These are phyloP conservation scores for Passiflora organensis DNA, from an alignment of 345 rosid species.

Conservation along the genomic window DNA sequence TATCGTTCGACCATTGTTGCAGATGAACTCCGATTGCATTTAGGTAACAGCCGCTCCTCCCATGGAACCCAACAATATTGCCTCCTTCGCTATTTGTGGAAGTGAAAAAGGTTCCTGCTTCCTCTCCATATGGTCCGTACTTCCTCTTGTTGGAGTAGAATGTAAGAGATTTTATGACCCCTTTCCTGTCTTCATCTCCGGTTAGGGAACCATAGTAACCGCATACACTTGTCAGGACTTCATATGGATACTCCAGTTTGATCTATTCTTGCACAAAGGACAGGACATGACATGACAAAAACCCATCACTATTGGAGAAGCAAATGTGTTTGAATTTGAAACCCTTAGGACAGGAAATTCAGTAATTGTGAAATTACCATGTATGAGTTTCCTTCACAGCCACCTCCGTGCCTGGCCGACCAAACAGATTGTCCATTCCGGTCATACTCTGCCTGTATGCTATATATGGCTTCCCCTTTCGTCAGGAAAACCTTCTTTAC, in stretches of 20 bases:
- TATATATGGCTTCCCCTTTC: slow-evolving; percentile 18
- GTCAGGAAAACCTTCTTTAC: slow-evolving; percentile 14
- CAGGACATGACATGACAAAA: no score
- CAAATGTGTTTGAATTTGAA: no score
- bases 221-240: slow-evolving; percentile 8
- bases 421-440: slow-evolving; percentile 23
- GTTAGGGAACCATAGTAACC: slow-evolving; percentile 15
- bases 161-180: slow-evolving; percentile 15
- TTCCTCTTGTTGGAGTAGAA: slow-evolving; percentile 20
- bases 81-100: slow-evolving; percentile 6
- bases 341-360: neutral
- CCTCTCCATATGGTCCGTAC: slow-evolving; percentile 27
- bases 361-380: neutral
- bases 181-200: slow-evolving; percentile 5
- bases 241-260: slow-evolving; percentile 20
- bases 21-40: slow-evolving; percentile 20
- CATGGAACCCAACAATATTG: slow-evolving; percentile 26
- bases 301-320: neutral
- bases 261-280: slow-evolving; percentile 17
- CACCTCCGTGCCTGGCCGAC: slow-evolving; percentile 25
- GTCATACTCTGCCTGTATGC: slow-evolving; percentile 22
- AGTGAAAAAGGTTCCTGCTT: slow-evolving; percentile 12
- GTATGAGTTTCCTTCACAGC: slow-evolving; percentile 13
- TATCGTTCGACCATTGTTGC: slow-evolving; percentile 6
- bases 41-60: slow-evolving; percentile 17